A percentile compares a stretch with the other conserved stretches of the same genome.
Conservation (phyloP, 495 filamentous ascomycete species). For the Penicillium flavigenum region DNA sequence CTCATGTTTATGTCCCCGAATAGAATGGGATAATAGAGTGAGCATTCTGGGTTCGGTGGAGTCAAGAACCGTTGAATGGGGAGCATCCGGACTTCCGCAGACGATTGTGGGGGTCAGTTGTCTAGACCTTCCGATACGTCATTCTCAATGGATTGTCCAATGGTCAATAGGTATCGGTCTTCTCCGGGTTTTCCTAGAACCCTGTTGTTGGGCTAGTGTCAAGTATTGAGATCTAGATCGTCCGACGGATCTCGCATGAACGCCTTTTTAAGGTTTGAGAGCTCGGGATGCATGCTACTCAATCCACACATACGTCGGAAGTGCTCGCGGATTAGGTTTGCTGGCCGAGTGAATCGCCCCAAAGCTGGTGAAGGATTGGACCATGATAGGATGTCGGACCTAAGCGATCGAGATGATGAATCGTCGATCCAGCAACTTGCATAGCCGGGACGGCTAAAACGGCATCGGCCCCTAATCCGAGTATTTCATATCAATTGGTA, state of each 20-base stretch:
- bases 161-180: neutral
- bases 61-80: slow-evolving; percentile 4
- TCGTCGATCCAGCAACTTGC: neutral
- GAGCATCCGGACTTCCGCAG: slow-evolving; percentile 11
- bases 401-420: neutral
- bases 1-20: neutral
- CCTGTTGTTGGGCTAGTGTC: neutral
- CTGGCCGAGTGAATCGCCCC: no score
- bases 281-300: neutral
- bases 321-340: no score
- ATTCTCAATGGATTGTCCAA: slow-evolving; percentile 10
- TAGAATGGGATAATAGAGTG: slow-evolving; percentile 19
- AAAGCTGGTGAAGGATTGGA: no score
- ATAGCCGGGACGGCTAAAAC: neutral
- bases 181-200: neutral
- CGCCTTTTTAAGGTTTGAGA: neutral
- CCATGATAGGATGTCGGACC: neutral
- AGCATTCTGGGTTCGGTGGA: slow-evolving; percentile 6
- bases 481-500: no score
- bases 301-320: no score
- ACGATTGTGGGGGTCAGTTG: slow-evolving; percentile 5
- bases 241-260: neutral
- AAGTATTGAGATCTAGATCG: no score
- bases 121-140: slow-evolving; percentile 5
- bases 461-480: no score